Conservation (phyloP, 2,329 filamentous ascomycete genomes). For the Colletotrichum sublineola region DNA sequence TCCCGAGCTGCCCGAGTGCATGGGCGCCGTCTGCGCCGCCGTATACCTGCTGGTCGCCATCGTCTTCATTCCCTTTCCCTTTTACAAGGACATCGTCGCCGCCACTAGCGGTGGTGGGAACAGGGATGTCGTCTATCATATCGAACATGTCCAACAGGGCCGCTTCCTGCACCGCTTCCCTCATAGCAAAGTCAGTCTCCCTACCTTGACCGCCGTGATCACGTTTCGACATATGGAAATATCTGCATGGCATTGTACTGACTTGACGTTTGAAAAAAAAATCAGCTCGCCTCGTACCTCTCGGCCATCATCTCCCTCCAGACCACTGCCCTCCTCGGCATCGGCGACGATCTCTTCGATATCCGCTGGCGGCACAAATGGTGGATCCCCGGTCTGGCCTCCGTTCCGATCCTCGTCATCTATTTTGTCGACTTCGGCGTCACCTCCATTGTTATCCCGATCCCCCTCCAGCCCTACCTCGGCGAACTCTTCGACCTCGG, state of each 20-base stretch:
- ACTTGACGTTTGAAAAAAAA: not conserved
- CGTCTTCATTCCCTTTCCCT: slow-evolving; percentile 94
- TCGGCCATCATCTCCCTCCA: slow-evolving; percentile 95
- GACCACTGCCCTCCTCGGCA: slow-evolving; percentile 88
- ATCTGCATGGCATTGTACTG: not conserved
- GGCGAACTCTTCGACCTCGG: slow-evolving; percentile 88
- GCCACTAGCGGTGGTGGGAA: slow-evolving; percentile 95
- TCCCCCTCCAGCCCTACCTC: slow-evolving; percentile 85
- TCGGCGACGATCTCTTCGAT: slow-evolving; percentile 97
- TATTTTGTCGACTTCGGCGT: slow-evolving; percentile 99
- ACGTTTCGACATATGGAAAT: not conserved
- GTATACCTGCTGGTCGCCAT: slow-evolving; percentile 93
- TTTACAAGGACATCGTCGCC: slow-evolving; percentile 97
- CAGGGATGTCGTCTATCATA: slow-evolving; percentile 83
- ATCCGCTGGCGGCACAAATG: slow-evolving; percentile 99
- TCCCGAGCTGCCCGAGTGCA: slow-evolving; percentile 90
- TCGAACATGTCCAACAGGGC: slow-evolving; percentile 82
- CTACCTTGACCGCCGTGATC: not conserved
- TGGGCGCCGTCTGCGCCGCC: slow-evolving; percentile 93
- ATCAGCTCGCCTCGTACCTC: slow-evolving; percentile 90
- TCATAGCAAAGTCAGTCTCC: slow-evolving; percentile 81
- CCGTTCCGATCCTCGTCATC: slow-evolving; percentile 92
- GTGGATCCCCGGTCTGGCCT: slow-evolving; percentile 94
- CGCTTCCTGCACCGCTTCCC: slow-evolving; percentile 92
- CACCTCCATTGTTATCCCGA: slow-evolving; percentile 92